A percentile compares a stretch with the other conserved stretches of the same genome.
Evolutionary conservation across 768 basidiomycete species (phyloP).

Genomic region (Naematelia encephala): DNA sequence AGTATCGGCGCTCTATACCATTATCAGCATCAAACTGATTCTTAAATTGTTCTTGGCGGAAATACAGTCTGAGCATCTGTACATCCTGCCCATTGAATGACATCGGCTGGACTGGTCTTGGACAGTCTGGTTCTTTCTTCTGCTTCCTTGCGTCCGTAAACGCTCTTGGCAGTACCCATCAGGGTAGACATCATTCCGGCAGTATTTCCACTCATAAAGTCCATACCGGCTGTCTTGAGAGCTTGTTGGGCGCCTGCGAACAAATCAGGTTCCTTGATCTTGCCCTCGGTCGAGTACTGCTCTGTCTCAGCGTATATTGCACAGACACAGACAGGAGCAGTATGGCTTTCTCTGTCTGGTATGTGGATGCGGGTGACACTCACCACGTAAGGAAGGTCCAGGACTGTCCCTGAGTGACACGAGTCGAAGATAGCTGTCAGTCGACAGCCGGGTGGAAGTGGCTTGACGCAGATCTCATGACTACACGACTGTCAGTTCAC

Average conservation of each 20-base stretch:
- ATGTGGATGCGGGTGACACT: not conserved
- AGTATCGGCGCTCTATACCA: conserved; percentile 52
- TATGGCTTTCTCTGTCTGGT: no score
- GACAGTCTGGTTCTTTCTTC: conserved; percentile 59
- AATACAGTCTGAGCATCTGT: conserved; percentile 53
- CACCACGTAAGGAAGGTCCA: conserved; percentile 56
- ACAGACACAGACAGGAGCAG: not conserved
- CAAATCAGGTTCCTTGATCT: conserved; percentile 88
- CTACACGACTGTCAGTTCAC: conserved; percentile 8
- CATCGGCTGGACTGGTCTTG: conserved; percentile 78
- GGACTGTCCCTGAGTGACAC: conserved; percentile 54
- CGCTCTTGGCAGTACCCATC: conserved; percentile 2
- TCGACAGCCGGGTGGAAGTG: conserved; percentile 80
- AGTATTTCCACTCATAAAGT: conserved; percentile 70
- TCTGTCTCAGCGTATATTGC: no score
- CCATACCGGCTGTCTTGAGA: conserved; percentile 69
- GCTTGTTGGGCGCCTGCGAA: conserved; percentile 83
- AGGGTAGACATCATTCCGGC: conserved; percentile 61
- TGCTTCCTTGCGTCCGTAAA: conserved; percentile 54
- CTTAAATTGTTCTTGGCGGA: no score
- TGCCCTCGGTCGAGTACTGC: conserved; percentile 88
- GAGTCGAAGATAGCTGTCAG: conserved; percentile 61
- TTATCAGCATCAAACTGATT: not conserved
- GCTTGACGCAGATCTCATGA: conserved; percentile 70
- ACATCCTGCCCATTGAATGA: conserved; percentile 55